Conservation (phyloP, 1,139 yeast genomes). For the Pichia sp. region DNA sequence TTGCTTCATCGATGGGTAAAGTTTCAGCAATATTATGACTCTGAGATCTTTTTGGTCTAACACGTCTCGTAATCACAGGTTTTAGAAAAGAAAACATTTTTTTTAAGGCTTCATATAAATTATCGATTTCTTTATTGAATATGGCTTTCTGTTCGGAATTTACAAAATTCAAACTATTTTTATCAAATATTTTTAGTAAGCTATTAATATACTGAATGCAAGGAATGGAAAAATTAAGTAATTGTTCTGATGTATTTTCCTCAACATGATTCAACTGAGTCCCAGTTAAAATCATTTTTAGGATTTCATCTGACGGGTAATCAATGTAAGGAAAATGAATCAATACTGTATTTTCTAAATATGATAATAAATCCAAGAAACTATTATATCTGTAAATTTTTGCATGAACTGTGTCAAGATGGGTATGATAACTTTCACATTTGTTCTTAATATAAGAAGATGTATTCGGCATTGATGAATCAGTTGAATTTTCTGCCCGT, state of each 20-base stretch:
- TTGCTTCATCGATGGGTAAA: conserved; percentile 3
- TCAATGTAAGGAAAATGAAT: conserved; percentile 10
- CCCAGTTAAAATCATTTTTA: conserved; percentile 12
- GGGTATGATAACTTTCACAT: conserved; percentile 7
- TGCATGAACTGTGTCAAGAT: conserved; percentile 9
- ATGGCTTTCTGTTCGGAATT: not conserved
- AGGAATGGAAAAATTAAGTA: conserved; percentile 3
- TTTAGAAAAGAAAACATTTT: conserved; percentile 6
- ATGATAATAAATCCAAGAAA: conserved; percentile 8
- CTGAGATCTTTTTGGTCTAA: conserved; percentile 1
- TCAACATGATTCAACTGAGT: conserved; percentile 12
- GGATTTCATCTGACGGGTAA: conserved; percentile 12
- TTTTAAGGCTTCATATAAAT: conserved; percentile 1
- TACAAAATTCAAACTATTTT: not conserved
- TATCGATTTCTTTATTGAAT: conserved; percentile 6
- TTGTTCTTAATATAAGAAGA: not conserved
- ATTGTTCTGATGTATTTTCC: not conserved
- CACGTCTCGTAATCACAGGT: conserved; percentile 3
- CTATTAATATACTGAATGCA: conserved; percentile 7
- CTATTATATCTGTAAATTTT: conserved; percentile 12
- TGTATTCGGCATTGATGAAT: not conserved
- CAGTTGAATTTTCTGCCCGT: too few relatives aligned
- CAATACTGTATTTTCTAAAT: conserved; percentile 8
- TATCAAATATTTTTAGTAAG: conserved; percentile 4
- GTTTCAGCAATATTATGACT: not conserved